Evolutionary conservation across 352 stramenopile species (phyloP).

Genomic region (Pseudoperonospora humuli): DNA sequence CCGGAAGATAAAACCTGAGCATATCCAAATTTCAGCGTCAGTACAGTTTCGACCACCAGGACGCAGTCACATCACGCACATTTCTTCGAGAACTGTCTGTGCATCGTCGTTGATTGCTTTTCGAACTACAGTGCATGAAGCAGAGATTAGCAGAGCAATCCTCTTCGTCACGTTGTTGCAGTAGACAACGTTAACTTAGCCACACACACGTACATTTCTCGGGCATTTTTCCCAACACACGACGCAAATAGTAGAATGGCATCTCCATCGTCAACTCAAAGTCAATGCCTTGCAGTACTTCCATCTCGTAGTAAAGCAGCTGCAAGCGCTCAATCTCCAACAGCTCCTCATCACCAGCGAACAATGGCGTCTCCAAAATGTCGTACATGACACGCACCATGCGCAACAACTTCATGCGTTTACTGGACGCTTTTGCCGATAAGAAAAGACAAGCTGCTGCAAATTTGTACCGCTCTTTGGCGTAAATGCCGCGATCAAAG

Average conservation of each 20-base stretch:
- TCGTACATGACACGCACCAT: constrained; percentile 85
- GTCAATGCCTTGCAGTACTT: constrained; percentile 74
- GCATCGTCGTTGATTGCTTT: constrained; percentile 39
- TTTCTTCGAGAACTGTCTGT: constrained; percentile 50
- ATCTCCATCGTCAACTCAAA: constrained; percentile 77
- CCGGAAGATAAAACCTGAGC: constrained; percentile 55
- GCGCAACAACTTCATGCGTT: constrained; percentile 81
- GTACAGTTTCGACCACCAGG: not conserved
- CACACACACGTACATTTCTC: constrained; percentile 58
- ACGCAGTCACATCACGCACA: constrained; percentile 29
- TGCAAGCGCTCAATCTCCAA: constrained; percentile 81
- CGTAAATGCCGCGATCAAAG: constrained; percentile 77
- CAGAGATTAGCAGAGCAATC: not conserved
- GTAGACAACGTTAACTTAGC: not conserved
- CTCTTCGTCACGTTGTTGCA: not conserved
- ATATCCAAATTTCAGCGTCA: not conserved
- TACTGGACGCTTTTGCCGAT: constrained; percentile 72
- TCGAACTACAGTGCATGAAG: constrained; percentile 29
- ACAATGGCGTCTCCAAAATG: constrained; percentile 62
- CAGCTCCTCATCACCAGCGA: constrained; percentile 73
- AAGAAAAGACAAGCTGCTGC: constrained; percentile 77
- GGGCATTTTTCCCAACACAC: constrained; percentile 56
- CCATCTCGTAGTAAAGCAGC: constrained; percentile 79
- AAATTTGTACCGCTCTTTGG: constrained; percentile 72
- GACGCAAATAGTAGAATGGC: constrained; percentile 64